A percentile compares a stretch with the other conserved stretches of the same genome.
Evolutionary conservation across 1,284 basidiomycete genomes (phyloP).

Genomic region (Pterula multifida): DNA sequence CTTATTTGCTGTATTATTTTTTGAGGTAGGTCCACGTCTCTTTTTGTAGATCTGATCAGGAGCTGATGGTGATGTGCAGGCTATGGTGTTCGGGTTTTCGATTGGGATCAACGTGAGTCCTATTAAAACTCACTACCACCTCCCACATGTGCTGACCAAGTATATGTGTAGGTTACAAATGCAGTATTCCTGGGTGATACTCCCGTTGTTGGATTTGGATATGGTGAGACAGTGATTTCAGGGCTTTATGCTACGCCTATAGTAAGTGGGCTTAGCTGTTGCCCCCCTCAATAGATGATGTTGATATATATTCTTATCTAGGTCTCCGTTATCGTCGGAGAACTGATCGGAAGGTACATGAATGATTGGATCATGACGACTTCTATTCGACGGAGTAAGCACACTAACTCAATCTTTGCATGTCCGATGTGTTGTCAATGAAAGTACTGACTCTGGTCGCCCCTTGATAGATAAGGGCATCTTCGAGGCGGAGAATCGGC

Average conservation of each 20-base stretch:
- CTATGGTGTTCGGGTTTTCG: constrained; percentile 33
- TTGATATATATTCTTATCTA: not conserved
- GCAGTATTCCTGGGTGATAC: constrained; percentile 32
- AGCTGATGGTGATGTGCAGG: constrained; percentile 13
- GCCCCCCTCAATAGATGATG: not conserved
- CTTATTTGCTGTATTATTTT: constrained; percentile 25
- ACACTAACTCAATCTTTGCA: not conserved
- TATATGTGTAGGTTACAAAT: constrained; percentile 11
- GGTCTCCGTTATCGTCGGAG: constrained; percentile 33
- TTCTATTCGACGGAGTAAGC: constrained; percentile 22
- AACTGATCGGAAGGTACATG: constrained; percentile 33
- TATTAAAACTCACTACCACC: too few relatives aligned
- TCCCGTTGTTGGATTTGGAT: constrained; percentile 29
- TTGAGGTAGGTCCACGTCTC: constrained; percentile 18
- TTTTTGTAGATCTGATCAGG: not conserved
- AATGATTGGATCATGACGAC: constrained; percentile 34
- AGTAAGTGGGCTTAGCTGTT: constrained; percentile 13
- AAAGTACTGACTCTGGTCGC: not conserved
- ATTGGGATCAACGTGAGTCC: constrained; percentile 40
- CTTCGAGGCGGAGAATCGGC: constrained; percentile 36
- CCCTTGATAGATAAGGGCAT: constrained; percentile 25
- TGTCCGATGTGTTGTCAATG: not conserved
- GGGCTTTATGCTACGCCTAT: constrained; percentile 34
- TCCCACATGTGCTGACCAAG: not conserved
- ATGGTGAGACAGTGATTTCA: constrained; percentile 25